Conservation (phyloP, 1,284 basidiomycete species). For the Ustilago esculenta region DNA sequence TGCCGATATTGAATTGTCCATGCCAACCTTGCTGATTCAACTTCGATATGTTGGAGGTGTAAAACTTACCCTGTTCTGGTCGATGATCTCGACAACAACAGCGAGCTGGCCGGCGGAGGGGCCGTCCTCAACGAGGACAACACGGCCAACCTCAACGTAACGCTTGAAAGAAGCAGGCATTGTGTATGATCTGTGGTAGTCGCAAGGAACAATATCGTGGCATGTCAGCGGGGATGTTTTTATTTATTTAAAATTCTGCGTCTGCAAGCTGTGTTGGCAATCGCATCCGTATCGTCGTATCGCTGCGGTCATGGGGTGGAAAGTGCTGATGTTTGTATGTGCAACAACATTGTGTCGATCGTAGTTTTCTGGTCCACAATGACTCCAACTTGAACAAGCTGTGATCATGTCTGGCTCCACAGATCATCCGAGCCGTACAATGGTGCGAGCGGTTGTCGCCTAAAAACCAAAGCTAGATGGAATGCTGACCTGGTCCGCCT, state of each 20-base stretch:
- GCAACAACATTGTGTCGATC: too few species aligned
- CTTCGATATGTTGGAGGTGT: background rate
- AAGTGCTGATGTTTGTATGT: too few species aligned
- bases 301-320: too few species aligned
- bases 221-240: slow-evolving; percentile 18
- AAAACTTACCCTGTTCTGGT: slow-evolving; percentile 91
- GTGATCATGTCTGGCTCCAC: too few species aligned
- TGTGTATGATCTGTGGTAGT: slow-evolving; percentile 35
- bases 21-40: background rate
- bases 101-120: slow-evolving; percentile 88
- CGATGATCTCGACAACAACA: slow-evolving; percentile 95
- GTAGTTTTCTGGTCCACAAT: too few species aligned
- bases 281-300: slow-evolving; percentile 8
- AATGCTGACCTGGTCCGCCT: too few species aligned
- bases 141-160: slow-evolving; percentile 97
- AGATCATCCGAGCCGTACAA: too few species aligned
- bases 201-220: background rate
- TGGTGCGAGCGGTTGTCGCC: too few species aligned
- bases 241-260: background rate
- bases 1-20: too few species aligned
- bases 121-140: slow-evolving; percentile 93
- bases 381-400: too few species aligned
- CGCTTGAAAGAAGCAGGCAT: slow-evolving; percentile 77
- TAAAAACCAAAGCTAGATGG: too few species aligned
- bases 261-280: background rate